phyloP scores from a whole-genome alignment of 805 yeast species.

The Brettanomyces naardenensis region DNA sequence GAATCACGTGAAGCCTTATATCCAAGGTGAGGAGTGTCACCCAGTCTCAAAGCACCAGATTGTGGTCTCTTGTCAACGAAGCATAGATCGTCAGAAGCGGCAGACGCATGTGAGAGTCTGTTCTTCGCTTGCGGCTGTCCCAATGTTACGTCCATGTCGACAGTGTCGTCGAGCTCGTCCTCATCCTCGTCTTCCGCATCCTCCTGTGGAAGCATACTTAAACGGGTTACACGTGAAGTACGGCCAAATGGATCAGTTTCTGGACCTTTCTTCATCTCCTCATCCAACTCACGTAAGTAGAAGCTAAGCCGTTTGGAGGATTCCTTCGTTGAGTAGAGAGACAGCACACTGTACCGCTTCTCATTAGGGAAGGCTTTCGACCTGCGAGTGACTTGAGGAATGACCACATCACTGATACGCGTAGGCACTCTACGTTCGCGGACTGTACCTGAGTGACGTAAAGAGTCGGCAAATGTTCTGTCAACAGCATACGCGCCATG shows the following conservation, averaged over 20 bases:
- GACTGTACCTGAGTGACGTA: slow-evolving; percentile 12
- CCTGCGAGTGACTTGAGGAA: slow-evolving; percentile 66
- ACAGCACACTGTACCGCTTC: slow-evolving; percentile 64
- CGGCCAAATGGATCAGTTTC: not conserved
- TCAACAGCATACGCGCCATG: slow-evolving; percentile 6
- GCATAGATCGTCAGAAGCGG: slow-evolving; percentile 18
- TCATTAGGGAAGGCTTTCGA: slow-evolving; percentile 55
- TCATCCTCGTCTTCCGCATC: not conserved
- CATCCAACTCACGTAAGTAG: slow-evolving; percentile 25
- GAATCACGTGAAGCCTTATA: slow-evolving; percentile 31
- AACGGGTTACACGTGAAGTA: not conserved
- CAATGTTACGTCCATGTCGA: slow-evolving; percentile 16
- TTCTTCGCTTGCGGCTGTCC: not conserved
- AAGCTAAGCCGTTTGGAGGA: slow-evolving; percentile 54
- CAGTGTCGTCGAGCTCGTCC: slow-evolving; percentile 9
- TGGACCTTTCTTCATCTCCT: slow-evolving; percentile 10
- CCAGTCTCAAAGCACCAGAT: slow-evolving; percentile 4
- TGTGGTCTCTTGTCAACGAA: slow-evolving; percentile 27
- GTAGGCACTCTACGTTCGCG: slow-evolving; percentile 31
- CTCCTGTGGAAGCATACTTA: slow-evolving; percentile 2
- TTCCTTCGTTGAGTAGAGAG: slow-evolving; percentile 60
- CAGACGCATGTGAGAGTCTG: slow-evolving; percentile 7
- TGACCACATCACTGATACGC: slow-evolving; percentile 52
- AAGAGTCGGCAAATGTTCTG: slow-evolving; percentile 3
- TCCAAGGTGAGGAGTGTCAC: slow-evolving; percentile 14